Percentiles rank a stretch among this genome's conserved stretches.
These are phyloP conservation scores for Furculomyces boomerangus DNA, from an alignment of 371 early-diverging fungal genomes.

Conservation along the genomic window DNA sequence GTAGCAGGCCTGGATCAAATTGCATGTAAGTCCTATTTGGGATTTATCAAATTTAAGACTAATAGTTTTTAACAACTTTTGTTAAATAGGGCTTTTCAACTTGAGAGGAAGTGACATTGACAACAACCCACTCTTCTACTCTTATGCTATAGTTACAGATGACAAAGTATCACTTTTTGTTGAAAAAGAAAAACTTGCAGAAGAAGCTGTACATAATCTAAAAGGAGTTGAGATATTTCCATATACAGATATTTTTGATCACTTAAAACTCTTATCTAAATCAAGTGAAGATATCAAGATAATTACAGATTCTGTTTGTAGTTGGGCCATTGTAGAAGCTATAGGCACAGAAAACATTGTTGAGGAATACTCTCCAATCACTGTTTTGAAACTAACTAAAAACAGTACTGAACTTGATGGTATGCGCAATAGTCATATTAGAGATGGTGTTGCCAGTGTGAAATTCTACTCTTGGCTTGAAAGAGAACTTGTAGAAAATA, in stretches of 20 bases:
- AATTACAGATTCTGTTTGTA: conserved; percentile 36
- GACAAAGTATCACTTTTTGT: conserved; percentile 56
- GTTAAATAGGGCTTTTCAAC: conserved; percentile 91
- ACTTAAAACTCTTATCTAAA: conserved; percentile 28
- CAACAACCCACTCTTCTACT: conserved; percentile 95
- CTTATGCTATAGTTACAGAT: conserved; percentile 68
- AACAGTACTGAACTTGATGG: conserved; percentile 82
- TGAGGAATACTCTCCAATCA: conserved; percentile 46
- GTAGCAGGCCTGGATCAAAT: conserved; percentile 83
- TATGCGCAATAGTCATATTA: conserved; percentile 80
- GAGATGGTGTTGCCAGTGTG: conserved; percentile 85
- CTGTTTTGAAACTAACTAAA: conserved; percentile 79
- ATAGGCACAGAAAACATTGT: conserved; percentile 30
- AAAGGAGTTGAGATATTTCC: conserved; percentile 42
- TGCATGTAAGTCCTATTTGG: conserved; percentile 34
- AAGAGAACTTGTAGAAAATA: conserved; percentile 42
- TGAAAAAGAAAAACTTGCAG: conserved; percentile 46
- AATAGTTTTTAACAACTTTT: no score
- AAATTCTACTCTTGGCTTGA: conserved; percentile 93
- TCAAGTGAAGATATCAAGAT: conserved; percentile 24
- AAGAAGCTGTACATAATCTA: conserved; percentile 42
- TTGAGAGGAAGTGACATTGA: conserved; percentile 93
- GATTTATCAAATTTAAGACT: no score
- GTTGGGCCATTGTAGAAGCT: conserved; percentile 42
- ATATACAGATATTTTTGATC: conserved; percentile 63